Evolutionary conservation across 345 rosid genomes (phyloP), one percentile per base, ranked within the genome.

Genomic region (Cardamine resedifolia): DNA sequence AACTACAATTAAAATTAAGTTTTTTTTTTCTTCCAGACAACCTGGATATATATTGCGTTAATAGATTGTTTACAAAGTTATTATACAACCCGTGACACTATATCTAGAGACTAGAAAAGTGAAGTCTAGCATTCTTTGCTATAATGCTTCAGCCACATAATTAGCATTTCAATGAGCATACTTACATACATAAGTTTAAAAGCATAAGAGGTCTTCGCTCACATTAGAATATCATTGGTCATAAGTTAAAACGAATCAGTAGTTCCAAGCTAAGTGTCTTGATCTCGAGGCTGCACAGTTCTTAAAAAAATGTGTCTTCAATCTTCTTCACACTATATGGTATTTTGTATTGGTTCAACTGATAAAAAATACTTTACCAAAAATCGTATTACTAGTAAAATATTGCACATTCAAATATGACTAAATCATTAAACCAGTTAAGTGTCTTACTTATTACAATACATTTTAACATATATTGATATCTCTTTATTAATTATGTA

Each of bases 31-130:
- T 7, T 69, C 28, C 4, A 41, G 58, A 58, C 66, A 58, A 58
- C 66, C 74, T 70, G 74, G 66, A 70, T 23, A 33, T 33, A 38
- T 31, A 19, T 9, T 48, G 27, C 66, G 18, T 70, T 11, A 33
- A 7, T 70, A 34, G 9, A 58, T 21, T 23, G 23, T 6, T n/a
- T 31, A 45, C 24, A 44, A 57, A 31, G 15, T 7, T 43, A 69
- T 69, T 30, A 20, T 20, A 58, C 33, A 45, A 31, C 41, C 24
- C 55, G 48, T 44, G 16, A 44, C 67, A 44, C 24, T 26, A 28
- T n/a, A 30, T 55, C 21, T 28, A 55, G 20, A 28, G 60, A 34
- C 31, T 65, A 56, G 6, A 15, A 15, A 41, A 41, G 45, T 14
- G 45, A 50, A 49, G 49, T 66, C 36, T 36, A 23, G 16, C 34